Conservation (phyloP, 169 alveolate species). For the Eimeria necatrix region DNA sequence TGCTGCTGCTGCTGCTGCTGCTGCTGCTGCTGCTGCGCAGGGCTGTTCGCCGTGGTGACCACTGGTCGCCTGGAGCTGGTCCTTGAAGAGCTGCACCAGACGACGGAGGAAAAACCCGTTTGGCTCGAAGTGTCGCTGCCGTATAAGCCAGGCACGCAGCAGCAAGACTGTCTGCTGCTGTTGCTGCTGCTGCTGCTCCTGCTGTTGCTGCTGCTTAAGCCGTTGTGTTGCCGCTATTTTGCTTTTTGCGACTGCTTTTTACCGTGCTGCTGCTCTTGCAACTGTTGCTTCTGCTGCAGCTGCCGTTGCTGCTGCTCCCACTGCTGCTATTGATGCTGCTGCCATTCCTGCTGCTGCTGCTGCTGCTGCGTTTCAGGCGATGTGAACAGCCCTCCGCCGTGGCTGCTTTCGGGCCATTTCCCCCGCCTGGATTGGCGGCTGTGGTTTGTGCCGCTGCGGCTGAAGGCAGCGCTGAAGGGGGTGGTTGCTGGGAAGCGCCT, state of each 20-base stretch:
- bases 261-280: not conserved
- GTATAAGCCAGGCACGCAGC: constrained; percentile 46
- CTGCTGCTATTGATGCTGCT: constrained; percentile 24
- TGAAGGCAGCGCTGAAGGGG: constrained; percentile 8
- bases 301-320: not conserved
- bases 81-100: constrained; percentile 57
- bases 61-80: constrained; percentile 58
- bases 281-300: not conserved
- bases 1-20: constrained; percentile 6
- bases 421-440: constrained; percentile 81
- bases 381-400: constrained; percentile 59
- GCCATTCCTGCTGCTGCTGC: constrained; percentile 45
- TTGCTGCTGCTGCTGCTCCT: not conserved
- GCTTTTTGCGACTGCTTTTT: not conserved
- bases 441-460: constrained; percentile 79
- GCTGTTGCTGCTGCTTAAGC: not conserved
- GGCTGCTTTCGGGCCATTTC: constrained; percentile 74
- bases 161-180: not conserved
- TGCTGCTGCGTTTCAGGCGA: constrained; percentile 55
- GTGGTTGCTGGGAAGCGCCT: constrained; percentile 39
- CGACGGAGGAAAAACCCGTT: not conserved
- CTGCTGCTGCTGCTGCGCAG: constrained; percentile 31
- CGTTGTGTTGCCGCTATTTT: not conserved
- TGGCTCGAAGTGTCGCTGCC: constrained; percentile 35
- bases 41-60: constrained; percentile 54